A percentile compares a stretch with the other conserved stretches of the same genome.
These are phyloP conservation scores for Fusarium ramigenum DNA, from an alignment of 2,329 filamentous ascomycete genomes.

Conservation along the genomic window DNA sequence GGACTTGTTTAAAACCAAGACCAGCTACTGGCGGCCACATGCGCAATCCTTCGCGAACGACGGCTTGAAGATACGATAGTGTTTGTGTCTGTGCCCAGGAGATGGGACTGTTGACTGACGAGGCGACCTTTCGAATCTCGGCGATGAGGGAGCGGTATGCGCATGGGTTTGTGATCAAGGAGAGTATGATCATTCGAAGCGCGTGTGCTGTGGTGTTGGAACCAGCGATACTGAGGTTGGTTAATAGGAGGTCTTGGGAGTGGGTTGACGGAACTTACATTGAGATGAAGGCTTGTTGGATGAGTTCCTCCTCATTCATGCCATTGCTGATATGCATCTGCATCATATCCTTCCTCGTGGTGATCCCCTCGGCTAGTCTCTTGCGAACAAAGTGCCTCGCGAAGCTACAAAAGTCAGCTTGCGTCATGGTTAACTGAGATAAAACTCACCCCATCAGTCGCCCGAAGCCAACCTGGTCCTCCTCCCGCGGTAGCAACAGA, in stretches of 20 bases:
- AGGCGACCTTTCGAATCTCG: constrained; percentile 57
- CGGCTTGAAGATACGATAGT: constrained; percentile 65
- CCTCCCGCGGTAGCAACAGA: constrained; percentile 48
- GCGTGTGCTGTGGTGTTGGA: constrained; percentile 68
- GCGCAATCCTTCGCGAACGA: constrained; percentile 65
- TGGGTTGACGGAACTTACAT: constrained; percentile 41
- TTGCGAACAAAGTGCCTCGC: constrained; percentile 36
- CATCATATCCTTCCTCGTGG: constrained; percentile 49
- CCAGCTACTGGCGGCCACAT: constrained; percentile 63
- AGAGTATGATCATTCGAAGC: constrained; percentile 61
- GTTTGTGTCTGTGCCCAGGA: constrained; percentile 58
- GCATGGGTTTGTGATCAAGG: constrained; percentile 56
- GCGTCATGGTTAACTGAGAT: not conserved
- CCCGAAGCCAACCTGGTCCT: constrained; percentile 52
- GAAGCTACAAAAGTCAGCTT: constrained; percentile 15
- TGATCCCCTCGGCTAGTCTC: constrained; percentile 31
- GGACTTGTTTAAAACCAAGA: constrained; percentile 63
- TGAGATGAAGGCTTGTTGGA: constrained; percentile 52
- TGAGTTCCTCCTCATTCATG: constrained; percentile 49
- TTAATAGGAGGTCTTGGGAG: not conserved
- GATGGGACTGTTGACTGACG: constrained; percentile 49
- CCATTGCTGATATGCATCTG: constrained; percentile 52
- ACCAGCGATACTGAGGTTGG: constrained; percentile 59
- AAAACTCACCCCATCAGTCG: constrained; percentile 49
- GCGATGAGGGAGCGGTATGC: constrained; percentile 52